Conservation (phyloP, 75 land plant genomes). For the Isoetes taiwanensis region DNA sequence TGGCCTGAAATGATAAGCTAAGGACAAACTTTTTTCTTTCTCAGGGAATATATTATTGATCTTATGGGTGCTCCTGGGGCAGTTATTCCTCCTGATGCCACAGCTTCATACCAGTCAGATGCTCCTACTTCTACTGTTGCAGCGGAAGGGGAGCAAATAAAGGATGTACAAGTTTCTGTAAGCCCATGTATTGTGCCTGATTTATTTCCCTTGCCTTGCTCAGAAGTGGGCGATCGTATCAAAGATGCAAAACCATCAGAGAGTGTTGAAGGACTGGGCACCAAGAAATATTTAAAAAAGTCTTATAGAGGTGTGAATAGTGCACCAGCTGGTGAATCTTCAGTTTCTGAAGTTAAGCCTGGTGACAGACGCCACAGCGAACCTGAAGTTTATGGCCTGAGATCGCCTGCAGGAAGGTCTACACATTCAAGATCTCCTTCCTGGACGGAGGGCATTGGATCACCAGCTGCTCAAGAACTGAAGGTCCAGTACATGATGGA, state of each 20-base stretch:
- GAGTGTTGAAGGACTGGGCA: too few species aligned
- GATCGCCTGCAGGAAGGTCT: not conserved
- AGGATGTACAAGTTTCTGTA: too few species aligned
- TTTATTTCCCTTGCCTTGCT: too few species aligned
- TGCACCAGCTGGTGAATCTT: not conserved
- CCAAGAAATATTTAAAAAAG: too few species aligned
- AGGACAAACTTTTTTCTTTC: conserved; percentile 8
- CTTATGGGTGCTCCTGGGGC: conserved; percentile 92
- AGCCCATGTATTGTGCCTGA: too few species aligned
- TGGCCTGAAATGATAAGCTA: too few species aligned
- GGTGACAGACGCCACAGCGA: not conserved
- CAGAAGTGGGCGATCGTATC: too few species aligned
- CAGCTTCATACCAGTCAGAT: too few species aligned
- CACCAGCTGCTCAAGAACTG: conserved; percentile 46
- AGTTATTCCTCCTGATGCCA: conserved; percentile 54
- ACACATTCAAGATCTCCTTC: conserved; percentile 66
- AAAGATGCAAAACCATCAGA: too few species aligned
- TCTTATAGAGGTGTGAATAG: not conserved
- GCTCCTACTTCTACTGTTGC: too few species aligned
- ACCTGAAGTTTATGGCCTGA: not conserved
- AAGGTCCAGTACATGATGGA: conserved; percentile 85
- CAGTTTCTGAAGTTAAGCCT: not conserved
- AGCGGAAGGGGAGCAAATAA: too few species aligned
- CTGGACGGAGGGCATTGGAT: conserved; percentile 77
- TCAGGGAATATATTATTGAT: conserved; percentile 83